These are phyloP conservation scores for Macrolepiota dolichaula DNA, from an alignment of 768 basidiomycete species.

Conservation along the genomic window DNA sequence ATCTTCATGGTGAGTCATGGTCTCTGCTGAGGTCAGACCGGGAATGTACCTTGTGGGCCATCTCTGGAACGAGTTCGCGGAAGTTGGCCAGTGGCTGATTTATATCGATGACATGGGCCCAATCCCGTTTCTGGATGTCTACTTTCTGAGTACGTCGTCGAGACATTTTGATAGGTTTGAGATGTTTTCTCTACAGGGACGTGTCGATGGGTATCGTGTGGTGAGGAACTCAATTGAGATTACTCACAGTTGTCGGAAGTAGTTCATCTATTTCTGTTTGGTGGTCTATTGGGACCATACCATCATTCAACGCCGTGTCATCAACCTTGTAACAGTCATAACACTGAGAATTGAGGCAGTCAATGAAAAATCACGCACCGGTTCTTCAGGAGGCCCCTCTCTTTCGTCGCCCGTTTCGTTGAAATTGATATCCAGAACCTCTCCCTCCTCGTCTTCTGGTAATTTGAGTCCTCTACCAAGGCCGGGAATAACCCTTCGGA, in stretches of 20 bases:
- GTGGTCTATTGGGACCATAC: constrained; percentile 13
- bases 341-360: neutral
- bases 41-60: constrained; percentile 81
- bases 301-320: constrained; percentile 11
- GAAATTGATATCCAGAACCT: constrained; percentile 34
- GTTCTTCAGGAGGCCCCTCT: constrained; percentile 17
- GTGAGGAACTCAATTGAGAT: neutral
- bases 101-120: constrained; percentile 97
- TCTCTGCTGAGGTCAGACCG: neutral
- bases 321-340: constrained; percentile 10
- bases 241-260: constrained; percentile 55
- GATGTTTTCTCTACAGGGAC: constrained; percentile 45
- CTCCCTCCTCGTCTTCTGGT: constrained; percentile 50
- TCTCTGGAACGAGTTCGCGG: constrained; percentile 88
- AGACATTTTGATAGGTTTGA: constrained; percentile 47
- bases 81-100: constrained; percentile 89
- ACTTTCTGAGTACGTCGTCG: constrained; percentile 39
- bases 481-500: constrained; percentile 79
- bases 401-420: constrained; percentile 19
- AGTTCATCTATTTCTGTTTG: constrained; percentile 71
- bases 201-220: neutral
- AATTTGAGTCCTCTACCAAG: constrained; percentile 77
- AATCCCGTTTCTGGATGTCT: constrained; percentile 78
- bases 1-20: neutral
- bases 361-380: constrained; percentile 14